Evolutionary conservation across 139 green algal genomes (phyloP).

Genomic region (Deuterostichococcus epilithicus): DNA sequence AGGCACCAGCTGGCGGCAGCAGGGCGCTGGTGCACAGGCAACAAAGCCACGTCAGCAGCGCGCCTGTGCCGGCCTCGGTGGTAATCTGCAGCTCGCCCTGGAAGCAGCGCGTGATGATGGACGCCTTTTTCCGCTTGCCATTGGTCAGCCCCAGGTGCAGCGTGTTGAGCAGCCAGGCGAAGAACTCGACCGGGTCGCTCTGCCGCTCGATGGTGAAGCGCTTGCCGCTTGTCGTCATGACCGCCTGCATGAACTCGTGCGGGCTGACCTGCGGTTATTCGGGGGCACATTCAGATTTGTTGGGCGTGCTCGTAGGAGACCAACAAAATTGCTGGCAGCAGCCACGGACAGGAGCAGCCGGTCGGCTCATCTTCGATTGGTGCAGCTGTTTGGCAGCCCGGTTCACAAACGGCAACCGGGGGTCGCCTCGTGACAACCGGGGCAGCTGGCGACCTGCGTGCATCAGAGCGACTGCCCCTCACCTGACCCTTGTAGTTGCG

Average conservation of each 20-base stretch:
- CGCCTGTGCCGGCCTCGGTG: constrained; percentile 72
- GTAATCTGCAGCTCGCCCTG: constrained; percentile 89
- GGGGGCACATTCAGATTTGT: too few species aligned
- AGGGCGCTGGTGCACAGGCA: too few species aligned
- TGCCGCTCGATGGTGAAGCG: constrained; percentile 84
- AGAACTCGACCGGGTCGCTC: constrained; percentile 86
- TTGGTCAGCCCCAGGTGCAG: constrained; percentile 85
- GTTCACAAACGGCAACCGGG: too few species aligned
- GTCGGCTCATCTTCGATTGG: too few species aligned
- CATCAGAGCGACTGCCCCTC: too few species aligned
- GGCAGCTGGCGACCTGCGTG: too few species aligned
- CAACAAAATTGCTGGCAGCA: too few species aligned
- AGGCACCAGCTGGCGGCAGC: background rate
- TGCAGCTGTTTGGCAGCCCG: too few species aligned
- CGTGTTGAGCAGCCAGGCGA: constrained; percentile 90
- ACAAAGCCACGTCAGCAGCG: constrained; percentile 24
- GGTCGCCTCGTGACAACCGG: too few species aligned
- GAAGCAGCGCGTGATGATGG: constrained; percentile 89
- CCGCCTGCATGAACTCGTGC: constrained; percentile 93
- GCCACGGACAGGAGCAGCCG: too few species aligned
- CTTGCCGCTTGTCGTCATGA: constrained; percentile 77
- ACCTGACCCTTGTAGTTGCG: constrained; percentile 95
- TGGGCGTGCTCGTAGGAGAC: too few species aligned
- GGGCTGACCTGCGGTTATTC: constrained; percentile 74
- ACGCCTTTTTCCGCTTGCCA: constrained; percentile 71